A percentile compares a stretch with the other conserved stretches of the same genome.
Evolutionary conservation across 768 basidiomycete species (phyloP).

Genomic region (Pleurotus djamor): DNA sequence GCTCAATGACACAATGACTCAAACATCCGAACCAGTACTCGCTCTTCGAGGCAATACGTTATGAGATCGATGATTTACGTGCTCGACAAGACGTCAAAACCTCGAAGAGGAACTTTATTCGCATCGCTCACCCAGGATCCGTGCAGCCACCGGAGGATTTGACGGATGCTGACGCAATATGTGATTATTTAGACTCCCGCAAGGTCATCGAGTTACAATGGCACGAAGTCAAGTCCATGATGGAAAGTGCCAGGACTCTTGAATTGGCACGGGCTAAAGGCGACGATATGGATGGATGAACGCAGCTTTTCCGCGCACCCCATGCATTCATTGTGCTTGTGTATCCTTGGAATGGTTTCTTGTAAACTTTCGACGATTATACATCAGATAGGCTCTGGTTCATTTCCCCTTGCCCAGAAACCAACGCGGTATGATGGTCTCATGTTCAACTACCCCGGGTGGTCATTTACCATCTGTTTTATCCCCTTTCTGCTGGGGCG

Average conservation of each 20-base stretch:
- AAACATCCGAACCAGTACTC: conserved; percentile 41
- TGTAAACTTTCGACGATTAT: too few relatives aligned
- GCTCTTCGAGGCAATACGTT: conserved; percentile 56
- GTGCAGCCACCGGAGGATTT: conserved; percentile 64
- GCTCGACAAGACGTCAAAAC: conserved; percentile 22
- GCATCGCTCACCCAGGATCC: conserved; percentile 53
- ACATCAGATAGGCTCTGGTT: too few relatives aligned
- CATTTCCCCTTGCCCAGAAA: too few relatives aligned
- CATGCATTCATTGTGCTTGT: too few relatives aligned
- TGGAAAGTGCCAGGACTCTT: conserved; percentile 69
- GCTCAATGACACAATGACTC: not conserved
- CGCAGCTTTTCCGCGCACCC: not conserved
- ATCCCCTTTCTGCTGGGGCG: too few relatives aligned
- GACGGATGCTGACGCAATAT: conserved; percentile 72
- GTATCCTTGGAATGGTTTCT: too few relatives aligned
- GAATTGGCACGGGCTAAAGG: conserved; percentile 49
- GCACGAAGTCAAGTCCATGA: conserved; percentile 67
- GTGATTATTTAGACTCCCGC: conserved; percentile 78
- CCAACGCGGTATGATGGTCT: too few relatives aligned
- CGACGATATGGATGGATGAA: conserved; percentile 29
- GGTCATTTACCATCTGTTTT: too few relatives aligned
- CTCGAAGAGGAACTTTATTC: conserved; percentile 47
- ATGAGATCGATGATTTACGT: conserved; percentile 54
- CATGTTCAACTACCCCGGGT: too few relatives aligned
- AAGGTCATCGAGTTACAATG: conserved; percentile 67